Percentiles rank a stretch among this genome's conserved stretches.
Evolutionary conservation across 2,329 filamentous ascomycete genomes (phyloP).

Genomic region (Immersiporthe knoxdaviesiana): DNA sequence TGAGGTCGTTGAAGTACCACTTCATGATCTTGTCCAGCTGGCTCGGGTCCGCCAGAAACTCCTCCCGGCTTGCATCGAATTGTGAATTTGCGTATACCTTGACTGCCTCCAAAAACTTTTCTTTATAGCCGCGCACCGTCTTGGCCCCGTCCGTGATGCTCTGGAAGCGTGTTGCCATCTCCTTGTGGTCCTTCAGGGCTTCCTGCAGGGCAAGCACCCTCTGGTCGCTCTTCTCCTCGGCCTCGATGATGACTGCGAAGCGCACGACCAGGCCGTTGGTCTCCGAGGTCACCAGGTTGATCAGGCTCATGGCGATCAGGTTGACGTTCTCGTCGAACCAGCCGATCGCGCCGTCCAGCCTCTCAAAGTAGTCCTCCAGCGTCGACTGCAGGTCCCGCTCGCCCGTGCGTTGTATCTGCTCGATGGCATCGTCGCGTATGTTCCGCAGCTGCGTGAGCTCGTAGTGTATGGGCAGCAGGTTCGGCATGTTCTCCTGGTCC

Average conservation of each 20-base stretch:
- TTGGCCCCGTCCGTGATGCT: slow-evolving; percentile 93
- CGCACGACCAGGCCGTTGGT: slow-evolving; percentile 90
- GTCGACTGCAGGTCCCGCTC: slow-evolving; percentile 78
- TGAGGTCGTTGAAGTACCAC: slow-evolving; percentile 98
- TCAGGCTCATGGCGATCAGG: slow-evolving; percentile 84
- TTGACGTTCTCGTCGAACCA: slow-evolving; percentile 97
- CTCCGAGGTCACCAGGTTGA: slow-evolving; percentile 81
- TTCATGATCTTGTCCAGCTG: slow-evolving; percentile 84
- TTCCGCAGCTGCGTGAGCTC: slow-evolving; percentile 89
- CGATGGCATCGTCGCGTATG: slow-evolving; percentile 94
- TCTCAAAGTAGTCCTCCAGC: slow-evolving; percentile 85
- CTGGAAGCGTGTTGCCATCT: slow-evolving; percentile 90
- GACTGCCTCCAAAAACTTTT: slow-evolving; percentile 87
- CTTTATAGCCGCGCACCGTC: slow-evolving; percentile 92
- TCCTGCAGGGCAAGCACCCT: slow-evolving; percentile 90
- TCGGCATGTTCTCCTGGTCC: slow-evolving; percentile 88
- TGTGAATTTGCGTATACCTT: slow-evolving; percentile 72
- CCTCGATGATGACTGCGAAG: slow-evolving; percentile 88
- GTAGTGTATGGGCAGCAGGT: slow-evolving; percentile 87
- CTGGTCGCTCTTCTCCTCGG: slow-evolving; percentile 95
- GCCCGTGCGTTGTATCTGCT: slow-evolving; percentile 82
- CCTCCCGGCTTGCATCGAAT: slow-evolving; percentile 71
- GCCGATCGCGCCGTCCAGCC: slow-evolving; percentile 83
- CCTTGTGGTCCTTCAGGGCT: slow-evolving; percentile 92
- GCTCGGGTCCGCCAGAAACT: slow-evolving; percentile 82